Evolutionary conservation across 2,329 filamentous ascomycete genomes (phyloP), one percentile per base, ranked within the genome.

Genomic region (Dactylellina haptotyla): DNA sequence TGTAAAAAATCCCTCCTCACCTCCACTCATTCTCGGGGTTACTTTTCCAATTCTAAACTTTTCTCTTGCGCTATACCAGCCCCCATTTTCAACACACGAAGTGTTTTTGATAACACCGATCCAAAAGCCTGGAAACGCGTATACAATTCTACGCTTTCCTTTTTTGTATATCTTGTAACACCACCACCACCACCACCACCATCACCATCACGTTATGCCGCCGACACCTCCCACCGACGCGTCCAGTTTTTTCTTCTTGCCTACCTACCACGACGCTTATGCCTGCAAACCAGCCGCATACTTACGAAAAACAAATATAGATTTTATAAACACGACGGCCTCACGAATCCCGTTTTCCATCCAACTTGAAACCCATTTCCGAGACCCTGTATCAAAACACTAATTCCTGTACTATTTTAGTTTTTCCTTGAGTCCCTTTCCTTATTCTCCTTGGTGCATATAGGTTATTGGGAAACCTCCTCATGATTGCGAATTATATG

Each of bases 361-460:
- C 23, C 34, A 39, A 23, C 46, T 39, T 53, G 10, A 26, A 23
- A 41, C 30, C n/a, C n/a, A n/a, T n/a, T n/a, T n/a, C n/a, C n/a
- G n/a, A n/a, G n/a, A n/a, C n/a, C 64, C 59, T 65, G 67, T 72
- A 59, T 30, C 61, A 65, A 64, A 65, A 30, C 50, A 26, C 25
- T 56, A 54, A n/a, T 46, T 54, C 66, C 51, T 75, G 75, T 75
- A 62, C 59, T 75, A 71, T 75, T 66, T 56, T 58, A 41, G 34
- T 28, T 41, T 59, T 43, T 23, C 18, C 50, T 59, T 76, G 4
- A 12, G 3, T 46, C 64, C 63, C 45, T 76, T 75, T 50, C 75
- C 75, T 73, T 75, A 30, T 34, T 66, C 75, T 71, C 72, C 65
- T 75, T 69, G 75, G 75, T 76, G 75, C 75, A 72, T 76, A 70